Conservation (phyloP, 2,329 filamentous ascomycete species). For the Fusarium neocosmosporiellum region DNA sequence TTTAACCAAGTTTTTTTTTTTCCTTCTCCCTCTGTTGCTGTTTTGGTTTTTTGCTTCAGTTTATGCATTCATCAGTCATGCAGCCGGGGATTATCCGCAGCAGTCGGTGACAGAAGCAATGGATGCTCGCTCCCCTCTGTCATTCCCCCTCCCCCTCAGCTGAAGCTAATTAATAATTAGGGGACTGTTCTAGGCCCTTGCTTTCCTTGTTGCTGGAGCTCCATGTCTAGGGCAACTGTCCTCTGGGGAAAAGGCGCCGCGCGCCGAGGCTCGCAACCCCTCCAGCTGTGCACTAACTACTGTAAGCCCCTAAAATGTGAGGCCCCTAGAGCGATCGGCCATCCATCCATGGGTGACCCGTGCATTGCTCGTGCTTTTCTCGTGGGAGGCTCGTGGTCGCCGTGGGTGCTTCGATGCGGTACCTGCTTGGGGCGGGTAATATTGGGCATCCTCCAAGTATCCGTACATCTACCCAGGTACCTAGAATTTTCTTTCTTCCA, state of each 20-base stretch:
- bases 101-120: neutral
- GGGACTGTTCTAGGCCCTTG: conserved; percentile 10
- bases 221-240: conserved; percentile 14
- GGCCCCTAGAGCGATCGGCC: conserved; percentile 31
- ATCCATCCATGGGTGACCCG: conserved; percentile 17
- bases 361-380: conserved; percentile 24
- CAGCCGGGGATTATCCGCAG: neutral
- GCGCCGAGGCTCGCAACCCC: neutral
- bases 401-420: neutral
- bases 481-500: neutral
- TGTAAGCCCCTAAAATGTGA: conserved; percentile 15
- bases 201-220: neutral
- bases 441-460: conserved; percentile 13
- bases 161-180: conserved; percentile 9
- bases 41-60: neutral
- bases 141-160: neutral
- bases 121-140: neutral
- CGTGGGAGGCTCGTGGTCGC: conserved; percentile 28
- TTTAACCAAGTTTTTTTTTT: conserved; percentile 1
- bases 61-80: neutral
- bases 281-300: neutral
- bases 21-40: conserved; percentile 21
- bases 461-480: neutral
- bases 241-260: conserved; percentile 16
- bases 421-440: conserved; percentile 17